Percentiles rank a stretch among this genome's conserved stretches.
Evolutionary conservation across 345 rosid species (phyloP).

Genomic region (Microthlaspi erraticum): DNA sequence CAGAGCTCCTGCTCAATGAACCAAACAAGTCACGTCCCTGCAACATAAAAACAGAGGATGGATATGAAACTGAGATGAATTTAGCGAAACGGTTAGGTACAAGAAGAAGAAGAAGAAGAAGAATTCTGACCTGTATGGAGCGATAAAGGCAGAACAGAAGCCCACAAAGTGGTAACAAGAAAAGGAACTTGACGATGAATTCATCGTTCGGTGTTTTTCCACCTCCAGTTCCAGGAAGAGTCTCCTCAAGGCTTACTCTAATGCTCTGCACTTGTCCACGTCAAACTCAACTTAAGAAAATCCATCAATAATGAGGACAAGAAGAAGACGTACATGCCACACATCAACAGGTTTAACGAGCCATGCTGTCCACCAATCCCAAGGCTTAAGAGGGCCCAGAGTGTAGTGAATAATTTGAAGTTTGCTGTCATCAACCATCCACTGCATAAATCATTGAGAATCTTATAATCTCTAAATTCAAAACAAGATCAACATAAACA

Average conservation of each 20-base stretch:
- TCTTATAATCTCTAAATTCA: conserved; percentile 17
- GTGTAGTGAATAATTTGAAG: conserved; percentile 93
- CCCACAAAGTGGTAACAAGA: conserved; percentile 69
- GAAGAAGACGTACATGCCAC: conserved; percentile 72
- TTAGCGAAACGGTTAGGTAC: conserved; percentile 1
- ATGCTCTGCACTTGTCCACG: conserved; percentile 52
- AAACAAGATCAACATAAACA: conserved; percentile 4
- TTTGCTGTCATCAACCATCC: conserved; percentile 96
- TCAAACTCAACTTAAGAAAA: conserved; percentile 17
- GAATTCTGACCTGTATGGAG: conserved; percentile 29
- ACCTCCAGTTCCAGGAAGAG: conserved; percentile 81
- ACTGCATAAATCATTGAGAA: conserved; percentile 56
- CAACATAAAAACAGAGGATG: conserved; percentile 32
- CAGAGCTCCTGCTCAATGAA: conserved; percentile 61
- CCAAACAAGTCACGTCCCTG: conserved; percentile 60
- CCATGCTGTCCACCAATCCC: conserved; percentile 99
- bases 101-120: background rate
- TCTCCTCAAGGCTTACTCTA: conserved; percentile 42
- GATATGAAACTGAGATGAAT: conserved; percentile 4
- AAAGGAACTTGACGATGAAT: conserved; percentile 70
- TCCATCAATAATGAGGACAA: background rate
- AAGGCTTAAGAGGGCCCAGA: conserved; percentile 93
- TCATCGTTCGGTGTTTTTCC: conserved; percentile 78
- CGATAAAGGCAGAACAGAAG: conserved; percentile 49
- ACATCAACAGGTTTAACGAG: conserved; percentile 92